Evolutionary conservation across 164 flowering plant species (phyloP).

Genomic region (Liquidambar formosana): DNA sequence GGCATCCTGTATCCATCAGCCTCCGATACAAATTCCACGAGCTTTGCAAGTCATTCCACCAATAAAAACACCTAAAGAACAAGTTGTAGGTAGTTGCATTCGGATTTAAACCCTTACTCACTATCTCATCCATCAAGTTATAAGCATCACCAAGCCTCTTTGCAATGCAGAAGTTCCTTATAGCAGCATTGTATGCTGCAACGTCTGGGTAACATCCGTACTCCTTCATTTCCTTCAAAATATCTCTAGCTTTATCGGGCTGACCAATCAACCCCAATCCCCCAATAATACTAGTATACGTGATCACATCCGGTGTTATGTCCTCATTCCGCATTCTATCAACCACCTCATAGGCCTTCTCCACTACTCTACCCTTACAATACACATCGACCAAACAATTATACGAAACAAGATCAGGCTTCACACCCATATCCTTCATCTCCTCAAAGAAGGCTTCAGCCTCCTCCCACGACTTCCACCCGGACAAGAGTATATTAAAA

Average conservation of each 20-base stretch:
- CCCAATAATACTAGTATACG: conserved; percentile 76
- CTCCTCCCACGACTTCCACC: conserved; percentile 80
- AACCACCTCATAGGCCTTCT: conserved; percentile 59
- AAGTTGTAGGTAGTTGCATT: conserved; percentile 81
- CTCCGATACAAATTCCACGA: conserved; percentile 66
- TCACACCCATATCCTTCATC: conserved; percentile 68
- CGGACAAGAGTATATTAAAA: conserved; percentile 82
- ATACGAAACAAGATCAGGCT: conserved; percentile 81
- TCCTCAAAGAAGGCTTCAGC: conserved; percentile 78
- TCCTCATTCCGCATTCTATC: conserved; percentile 61
- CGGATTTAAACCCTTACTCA: conserved; percentile 56
- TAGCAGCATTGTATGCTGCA: conserved; percentile 83
- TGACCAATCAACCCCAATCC: conserved; percentile 89
- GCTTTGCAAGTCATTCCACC: conserved; percentile 69
- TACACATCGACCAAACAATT: conserved; percentile 85
- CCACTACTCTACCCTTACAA: conserved; percentile 70
- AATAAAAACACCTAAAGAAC: conserved; percentile 64
- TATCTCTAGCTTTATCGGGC: conserved; percentile 80
- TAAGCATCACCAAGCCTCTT: conserved; percentile 76
- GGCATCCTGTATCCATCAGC: conserved; percentile 74
- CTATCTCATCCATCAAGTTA: conserved; percentile 76
- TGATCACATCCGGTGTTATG: conserved; percentile 65
- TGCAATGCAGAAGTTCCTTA: conserved; percentile 80
- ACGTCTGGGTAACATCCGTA: conserved; percentile 84
- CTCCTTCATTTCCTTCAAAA: conserved; percentile 86